Base-by-base conservation (phyloP, 306 rosid genomes). In the Astragalus membranaceus region DNA sequence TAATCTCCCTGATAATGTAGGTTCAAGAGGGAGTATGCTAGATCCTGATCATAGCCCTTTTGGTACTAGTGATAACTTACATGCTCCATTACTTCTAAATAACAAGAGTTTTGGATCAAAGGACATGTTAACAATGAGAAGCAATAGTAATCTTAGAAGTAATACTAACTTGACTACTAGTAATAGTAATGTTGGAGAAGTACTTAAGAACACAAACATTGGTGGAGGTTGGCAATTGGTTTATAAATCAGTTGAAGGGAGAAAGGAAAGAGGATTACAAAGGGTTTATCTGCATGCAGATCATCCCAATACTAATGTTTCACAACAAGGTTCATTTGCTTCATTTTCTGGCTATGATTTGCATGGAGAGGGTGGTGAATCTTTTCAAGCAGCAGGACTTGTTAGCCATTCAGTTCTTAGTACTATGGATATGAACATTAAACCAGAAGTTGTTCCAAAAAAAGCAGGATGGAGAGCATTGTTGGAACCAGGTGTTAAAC, bases 191-290 rank as follows among this genome's bases (percentile, higher is more conserved):
- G 63, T 10, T 14, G 77, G 74, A 3, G 84, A 79, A 4, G 64
- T 78, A 5, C 83, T 46, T 35, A 77, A 76, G 55, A 85, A 82
- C 75, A 90, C 86, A 29, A 82, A 79, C 64, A 94, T 94, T 73
- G 99, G 99, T 37, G 97, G 99, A 1, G 97, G 99, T 35, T 94
- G 99, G 99, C 89, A 91, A 36, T 80, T 94, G 76, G 96, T 86
- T 8, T 94, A 91, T 81, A 91, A 87, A 69, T 75, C 88, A 81
- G 20, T 80, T 1, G 90, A 78, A 69, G 77, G 80, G 57, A 87
- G 86, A 23, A 82, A 69, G 9, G 86, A 84, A 54, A 91, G 74
- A 48, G 86, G 80, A 10, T 72, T 85, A 30, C 87, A 88, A 80
- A 85, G 97, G 80, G 86, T 94, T 52, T 94, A 87, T 79, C 76